These are phyloP conservation scores for Cyberlindnera sargentensis DNA, from an alignment of 805 yeast species.

Conservation along the genomic window DNA sequence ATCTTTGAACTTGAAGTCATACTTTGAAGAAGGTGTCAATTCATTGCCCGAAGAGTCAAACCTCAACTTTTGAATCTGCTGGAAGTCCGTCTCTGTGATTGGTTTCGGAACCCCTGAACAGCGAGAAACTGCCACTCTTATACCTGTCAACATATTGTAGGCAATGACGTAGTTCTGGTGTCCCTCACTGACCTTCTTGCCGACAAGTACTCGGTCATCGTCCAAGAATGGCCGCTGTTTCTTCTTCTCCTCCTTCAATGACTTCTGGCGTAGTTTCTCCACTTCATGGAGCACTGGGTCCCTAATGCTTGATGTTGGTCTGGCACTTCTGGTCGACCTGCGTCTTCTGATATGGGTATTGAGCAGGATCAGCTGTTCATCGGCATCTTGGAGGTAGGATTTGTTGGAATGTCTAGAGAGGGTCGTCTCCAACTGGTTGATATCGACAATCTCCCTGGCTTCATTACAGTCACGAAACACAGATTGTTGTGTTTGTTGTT, in stretches of 20 bases:
- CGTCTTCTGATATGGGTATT: slow-evolving; percentile 25
- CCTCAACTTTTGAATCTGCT: slow-evolving; percentile 66
- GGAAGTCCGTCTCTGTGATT: slow-evolving; percentile 64
- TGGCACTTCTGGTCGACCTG: slow-evolving; percentile 10
- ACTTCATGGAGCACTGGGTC: slow-evolving; percentile 39
- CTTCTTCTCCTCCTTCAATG: slow-evolving; percentile 33
- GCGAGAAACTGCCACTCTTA: slow-evolving; percentile 88
- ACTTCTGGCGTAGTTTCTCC: slow-evolving; percentile 43
- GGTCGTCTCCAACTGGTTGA: background rate
- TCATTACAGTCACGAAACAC: background rate
- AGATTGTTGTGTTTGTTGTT: background rate
- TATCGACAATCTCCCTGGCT: background rate
- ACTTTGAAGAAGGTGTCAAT: slow-evolving; percentile 86
- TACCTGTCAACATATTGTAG: slow-evolving; percentile 95
- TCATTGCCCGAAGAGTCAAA: slow-evolving; percentile 86
- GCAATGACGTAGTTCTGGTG: slow-evolving; percentile 92
- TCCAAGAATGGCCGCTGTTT: slow-evolving; percentile 32
- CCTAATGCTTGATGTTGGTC: slow-evolving; percentile 10
- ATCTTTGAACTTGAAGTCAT: slow-evolving; percentile 95
- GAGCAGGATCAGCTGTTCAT: slow-evolving; percentile 27
- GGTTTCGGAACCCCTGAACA: slow-evolving; percentile 81
- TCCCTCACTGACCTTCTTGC: slow-evolving; percentile 83
- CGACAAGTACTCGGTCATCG: slow-evolving; percentile 59
- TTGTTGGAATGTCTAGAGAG: slow-evolving; percentile 16
- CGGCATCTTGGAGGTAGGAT: slow-evolving; percentile 29